Base-by-base conservation (phyloP, 306 rosid genomes). In the Sphenostylis stenocarpa region DNA sequence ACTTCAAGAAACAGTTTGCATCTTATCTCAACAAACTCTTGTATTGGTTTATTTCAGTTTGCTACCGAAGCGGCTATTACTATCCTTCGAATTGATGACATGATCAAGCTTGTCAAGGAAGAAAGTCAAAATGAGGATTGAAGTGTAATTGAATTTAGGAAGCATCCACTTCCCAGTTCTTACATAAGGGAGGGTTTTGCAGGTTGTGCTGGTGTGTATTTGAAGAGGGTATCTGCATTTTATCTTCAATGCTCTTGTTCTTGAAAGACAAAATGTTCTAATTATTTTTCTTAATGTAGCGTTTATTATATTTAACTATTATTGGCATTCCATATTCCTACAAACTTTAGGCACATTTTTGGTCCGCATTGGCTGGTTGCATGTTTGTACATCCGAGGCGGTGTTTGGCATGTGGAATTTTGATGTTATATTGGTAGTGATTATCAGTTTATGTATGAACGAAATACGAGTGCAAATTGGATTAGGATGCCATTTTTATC, bases 1-100 rank as follows among this genome's bases (percentile, higher is more conserved):
- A 23, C 73, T n/a, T 51, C 13, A 56, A 3, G 38, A 14, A 12
- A 16, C 38, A 20, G 76, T 58, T 61, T 78, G 53, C 67, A 55
- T 78, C 53, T 21, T 57, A 14, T 28, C 72, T 49, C 26, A 67
- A 14, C 62, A 19, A 26, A 5, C 1, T 8, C 60, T 36, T 28
- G 39, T 29, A 20, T 48, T 10, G 73, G 26, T 38, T 28, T 48
- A 8, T 72, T 31, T 43, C 91, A 92, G 98, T 94, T 94, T 85
- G 98, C 98, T 17, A 94, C 97, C 7, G 98, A 94, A 84, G 98
- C 98, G 52, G 98, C 98, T 7, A 92, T 94, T 20, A 94, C 98
- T 4, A 94, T 94, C 55, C 98, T 94, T 77, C 96, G 97, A 70
- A 92, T 94, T 29, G 98, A 94, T n/a, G 98, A 94, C 82, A 94